Percentiles rank a stretch among this genome's conserved stretches.
phyloP scores from a whole-genome alignment of 176 grass and related monocot genomes.

The Canna indica region DNA sequence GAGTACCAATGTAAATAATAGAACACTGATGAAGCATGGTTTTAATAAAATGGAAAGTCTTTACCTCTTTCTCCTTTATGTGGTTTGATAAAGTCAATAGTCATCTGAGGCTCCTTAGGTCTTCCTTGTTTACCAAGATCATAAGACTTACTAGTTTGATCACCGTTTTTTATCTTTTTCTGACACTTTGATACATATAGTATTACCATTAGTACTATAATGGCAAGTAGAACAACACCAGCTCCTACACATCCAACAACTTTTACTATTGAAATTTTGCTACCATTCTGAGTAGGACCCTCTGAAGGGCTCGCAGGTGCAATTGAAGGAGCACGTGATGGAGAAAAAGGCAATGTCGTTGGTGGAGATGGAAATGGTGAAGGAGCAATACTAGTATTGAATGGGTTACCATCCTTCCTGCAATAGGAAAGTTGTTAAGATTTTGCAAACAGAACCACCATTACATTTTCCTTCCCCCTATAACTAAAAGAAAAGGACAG shows the following conservation, averaged over 20 bases:
- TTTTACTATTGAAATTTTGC: slow-evolving; percentile 25
- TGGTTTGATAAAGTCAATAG: slow-evolving; percentile 4
- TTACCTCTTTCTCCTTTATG: slow-evolving; percentile 19
- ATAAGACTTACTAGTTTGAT: not conserved
- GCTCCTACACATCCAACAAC: slow-evolving; percentile 29
- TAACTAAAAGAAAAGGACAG: not conserved
- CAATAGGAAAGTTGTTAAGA: not conserved
- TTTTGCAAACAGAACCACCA: not conserved
- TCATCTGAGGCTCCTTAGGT: slow-evolving; percentile 2
- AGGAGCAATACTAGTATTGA: slow-evolving; percentile 25
- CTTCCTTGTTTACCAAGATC: not conserved
- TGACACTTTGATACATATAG: slow-evolving; percentile 22
- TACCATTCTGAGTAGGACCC: not conserved
- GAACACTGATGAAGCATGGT: not conserved
- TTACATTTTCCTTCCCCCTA: not conserved
- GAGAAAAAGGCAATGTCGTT: not conserved
- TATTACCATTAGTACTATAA: slow-evolving; percentile 4
- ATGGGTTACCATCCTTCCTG: slow-evolving; percentile 44
- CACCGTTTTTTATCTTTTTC: not conserved
- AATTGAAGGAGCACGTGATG: slow-evolving; percentile 11
- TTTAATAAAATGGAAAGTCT: not conserved
- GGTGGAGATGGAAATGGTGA: slow-evolving; percentile 17
- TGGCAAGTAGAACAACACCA: slow-evolving; percentile 19
- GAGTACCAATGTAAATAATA: slow-evolving; percentile 8
- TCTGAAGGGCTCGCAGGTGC: slow-evolving; percentile 9